A percentile compares a stretch with the other conserved stretches of the same genome.
Conservation (phyloP, 495 filamentous ascomycete genomes). For the Neurospora sp. region DNA sequence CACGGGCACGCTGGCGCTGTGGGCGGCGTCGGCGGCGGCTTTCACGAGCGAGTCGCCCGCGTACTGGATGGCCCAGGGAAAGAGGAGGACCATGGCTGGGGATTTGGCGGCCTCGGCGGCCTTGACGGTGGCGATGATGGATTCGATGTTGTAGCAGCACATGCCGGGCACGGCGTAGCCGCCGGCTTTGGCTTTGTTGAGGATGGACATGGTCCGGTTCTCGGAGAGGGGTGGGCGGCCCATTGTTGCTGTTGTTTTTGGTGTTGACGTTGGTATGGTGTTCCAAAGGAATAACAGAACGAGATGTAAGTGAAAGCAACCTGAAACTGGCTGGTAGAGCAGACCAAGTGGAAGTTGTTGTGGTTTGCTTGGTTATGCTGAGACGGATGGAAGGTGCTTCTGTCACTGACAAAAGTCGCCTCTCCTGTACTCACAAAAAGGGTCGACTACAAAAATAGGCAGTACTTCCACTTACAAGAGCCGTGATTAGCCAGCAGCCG, state of each 20-base stretch:
- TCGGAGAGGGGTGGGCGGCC: constrained; percentile 35
- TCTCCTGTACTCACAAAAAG: background rate
- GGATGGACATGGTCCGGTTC: constrained; percentile 59
- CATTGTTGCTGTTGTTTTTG: constrained; percentile 28
- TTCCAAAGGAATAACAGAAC: background rate
- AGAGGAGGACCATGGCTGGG: constrained; percentile 73
- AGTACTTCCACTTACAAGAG: background rate
- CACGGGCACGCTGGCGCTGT: constrained; percentile 57
- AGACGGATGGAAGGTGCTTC: background rate
- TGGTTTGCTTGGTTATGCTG: background rate
- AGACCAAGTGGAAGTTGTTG: background rate
- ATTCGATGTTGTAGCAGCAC: constrained; percentile 83
- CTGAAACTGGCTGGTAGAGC: background rate
- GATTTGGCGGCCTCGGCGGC: constrained; percentile 66
- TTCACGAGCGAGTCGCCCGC: constrained; percentile 41
- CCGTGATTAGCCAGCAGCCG: background rate
- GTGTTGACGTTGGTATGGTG: background rate
- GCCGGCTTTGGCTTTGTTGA: constrained; percentile 53
- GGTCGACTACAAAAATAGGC: background rate
- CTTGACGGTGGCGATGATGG: constrained; percentile 66
- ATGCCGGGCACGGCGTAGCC: constrained; percentile 65
- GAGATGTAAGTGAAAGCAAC: background rate
- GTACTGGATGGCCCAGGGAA: constrained; percentile 77
- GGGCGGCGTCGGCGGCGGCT: constrained; percentile 39
- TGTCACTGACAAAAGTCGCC: background rate